Evolutionary conservation across 2,329 filamentous ascomycete genomes (phyloP).

Genomic region (Calonectria henricotiae): DNA sequence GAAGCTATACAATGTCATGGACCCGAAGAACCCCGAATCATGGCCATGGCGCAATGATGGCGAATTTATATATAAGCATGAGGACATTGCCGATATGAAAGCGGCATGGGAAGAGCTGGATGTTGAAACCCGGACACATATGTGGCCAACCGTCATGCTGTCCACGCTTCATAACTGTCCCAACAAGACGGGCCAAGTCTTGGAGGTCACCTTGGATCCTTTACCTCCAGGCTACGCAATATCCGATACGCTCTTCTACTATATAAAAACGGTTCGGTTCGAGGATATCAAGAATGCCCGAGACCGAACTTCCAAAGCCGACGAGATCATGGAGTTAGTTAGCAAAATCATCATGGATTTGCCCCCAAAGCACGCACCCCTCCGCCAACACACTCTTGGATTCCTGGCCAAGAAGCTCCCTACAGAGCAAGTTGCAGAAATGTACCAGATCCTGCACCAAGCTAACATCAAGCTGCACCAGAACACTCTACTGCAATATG

Average conservation of each 20-base stretch:
- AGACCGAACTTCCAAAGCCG: constrained; percentile 50
- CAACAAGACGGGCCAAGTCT: constrained; percentile 54
- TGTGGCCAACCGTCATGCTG: constrained; percentile 59
- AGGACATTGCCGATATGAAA: constrained; percentile 54
- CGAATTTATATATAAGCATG: constrained; percentile 55
- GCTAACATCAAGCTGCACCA: constrained; percentile 56
- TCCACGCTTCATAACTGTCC: constrained; percentile 57
- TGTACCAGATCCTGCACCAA: constrained; percentile 58
- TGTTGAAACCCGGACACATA: constrained; percentile 44
- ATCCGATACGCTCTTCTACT: constrained; percentile 57
- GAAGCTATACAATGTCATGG: constrained; percentile 47
- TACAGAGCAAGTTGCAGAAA: constrained; percentile 53
- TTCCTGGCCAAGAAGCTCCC: constrained; percentile 54
- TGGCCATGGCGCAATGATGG: constrained; percentile 52
- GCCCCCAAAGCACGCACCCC: constrained; percentile 53
- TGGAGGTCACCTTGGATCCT: constrained; percentile 60
- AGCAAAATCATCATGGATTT: constrained; percentile 54
- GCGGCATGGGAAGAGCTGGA: constrained; percentile 56
- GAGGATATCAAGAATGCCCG: constrained; percentile 40
- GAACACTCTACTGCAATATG: constrained; percentile 67
- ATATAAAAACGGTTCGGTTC: constrained; percentile 49
- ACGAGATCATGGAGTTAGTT: constrained; percentile 54
- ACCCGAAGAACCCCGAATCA: constrained; percentile 38
- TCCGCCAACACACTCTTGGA: constrained; percentile 61
- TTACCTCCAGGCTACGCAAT: constrained; percentile 59